Percentiles rank a stretch among this genome's conserved stretches.
These are phyloP conservation scores for Singerocomus inundabilis DNA, from an alignment of 1,284 basidiomycete genomes.

Conservation along the genomic window DNA sequence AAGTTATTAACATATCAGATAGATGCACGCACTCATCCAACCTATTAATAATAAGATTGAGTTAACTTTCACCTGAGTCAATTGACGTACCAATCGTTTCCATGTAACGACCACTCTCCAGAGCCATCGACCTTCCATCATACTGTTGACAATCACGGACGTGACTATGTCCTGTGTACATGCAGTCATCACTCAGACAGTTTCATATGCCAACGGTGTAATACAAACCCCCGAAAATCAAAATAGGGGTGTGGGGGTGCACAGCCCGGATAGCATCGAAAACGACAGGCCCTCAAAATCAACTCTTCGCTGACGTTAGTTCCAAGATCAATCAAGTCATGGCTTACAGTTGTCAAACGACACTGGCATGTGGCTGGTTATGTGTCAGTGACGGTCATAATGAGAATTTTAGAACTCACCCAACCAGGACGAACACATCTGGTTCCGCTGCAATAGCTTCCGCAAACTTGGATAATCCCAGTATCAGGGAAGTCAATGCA, in stretches of 20 bases:
- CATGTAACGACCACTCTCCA: constrained; percentile 85
- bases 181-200: background rate
- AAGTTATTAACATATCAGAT: background rate
- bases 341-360: constrained; percentile 55
- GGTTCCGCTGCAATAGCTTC: constrained; percentile 79
- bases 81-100: constrained; percentile 68
- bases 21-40: constrained; percentile 32
- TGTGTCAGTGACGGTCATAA: background rate
- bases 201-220: background rate
- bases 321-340: background rate
- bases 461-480: constrained; percentile 50
- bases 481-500: background rate
- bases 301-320: background rate
- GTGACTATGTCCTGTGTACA: constrained; percentile 61
- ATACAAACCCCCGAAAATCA: constrained; percentile 67
- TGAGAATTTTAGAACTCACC: constrained; percentile 39
- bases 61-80: background rate
- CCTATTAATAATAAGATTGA: constrained; percentile 12
- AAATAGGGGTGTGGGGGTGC: constrained; percentile 72
- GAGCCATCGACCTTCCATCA: constrained; percentile 63
- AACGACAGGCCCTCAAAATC: constrained; percentile 56
- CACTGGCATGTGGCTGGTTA: constrained; percentile 66
- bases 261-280: constrained; percentile 71
- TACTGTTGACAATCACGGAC: constrained; percentile 72
- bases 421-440: constrained; percentile 75